These are phyloP conservation scores for Lepidopterella palustris DNA, from an alignment of 495 filamentous ascomycete species.

Conservation along the genomic window DNA sequence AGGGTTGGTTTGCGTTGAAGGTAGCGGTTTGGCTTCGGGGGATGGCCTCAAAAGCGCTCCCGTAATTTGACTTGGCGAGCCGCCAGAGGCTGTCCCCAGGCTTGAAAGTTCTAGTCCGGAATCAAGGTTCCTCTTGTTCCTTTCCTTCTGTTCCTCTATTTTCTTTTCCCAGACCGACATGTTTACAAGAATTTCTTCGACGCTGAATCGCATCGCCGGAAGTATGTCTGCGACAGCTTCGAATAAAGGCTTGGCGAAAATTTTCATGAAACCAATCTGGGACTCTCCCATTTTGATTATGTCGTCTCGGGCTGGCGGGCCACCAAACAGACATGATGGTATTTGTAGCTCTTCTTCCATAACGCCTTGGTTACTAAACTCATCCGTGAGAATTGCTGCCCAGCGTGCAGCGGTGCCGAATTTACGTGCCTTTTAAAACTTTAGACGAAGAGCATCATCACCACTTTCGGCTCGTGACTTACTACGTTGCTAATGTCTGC, in stretches of 20 bases:
- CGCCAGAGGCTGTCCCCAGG: constrained; percentile 9
- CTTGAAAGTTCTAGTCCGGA: constrained; percentile 7
- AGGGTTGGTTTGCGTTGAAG: not conserved
- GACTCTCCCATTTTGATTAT: constrained; percentile 73
- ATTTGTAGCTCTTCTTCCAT: constrained; percentile 89
- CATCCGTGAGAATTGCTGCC: constrained; percentile 86
- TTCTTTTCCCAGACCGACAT: constrained; percentile 62
- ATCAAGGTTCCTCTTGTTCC: constrained; percentile 9
- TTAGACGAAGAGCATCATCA: constrained; percentile 34
- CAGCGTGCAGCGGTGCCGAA: constrained; percentile 76
- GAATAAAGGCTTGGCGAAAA: constrained; percentile 89
- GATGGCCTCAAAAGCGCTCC: constrained; percentile 7
- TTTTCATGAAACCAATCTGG: constrained; percentile 92
- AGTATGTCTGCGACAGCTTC: constrained; percentile 76
- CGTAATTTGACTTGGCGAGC: constrained; percentile 22
- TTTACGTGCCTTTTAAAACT: constrained; percentile 59
- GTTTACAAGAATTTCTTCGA: constrained; percentile 72
- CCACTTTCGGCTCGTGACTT: constrained; percentile 22
- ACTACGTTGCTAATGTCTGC: constrained; percentile 98
- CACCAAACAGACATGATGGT: constrained; percentile 73
- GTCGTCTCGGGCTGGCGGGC: constrained; percentile 75
- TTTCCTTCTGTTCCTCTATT: constrained; percentile 48
- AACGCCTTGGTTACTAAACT: constrained; percentile 83
- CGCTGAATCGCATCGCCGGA: constrained; percentile 73
- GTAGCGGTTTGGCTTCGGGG: not conserved